Percentiles rank a stretch among this genome's conserved stretches.
Conservation (phyloP, 441 rosid species). For the Erysimum pusillum region DNA sequence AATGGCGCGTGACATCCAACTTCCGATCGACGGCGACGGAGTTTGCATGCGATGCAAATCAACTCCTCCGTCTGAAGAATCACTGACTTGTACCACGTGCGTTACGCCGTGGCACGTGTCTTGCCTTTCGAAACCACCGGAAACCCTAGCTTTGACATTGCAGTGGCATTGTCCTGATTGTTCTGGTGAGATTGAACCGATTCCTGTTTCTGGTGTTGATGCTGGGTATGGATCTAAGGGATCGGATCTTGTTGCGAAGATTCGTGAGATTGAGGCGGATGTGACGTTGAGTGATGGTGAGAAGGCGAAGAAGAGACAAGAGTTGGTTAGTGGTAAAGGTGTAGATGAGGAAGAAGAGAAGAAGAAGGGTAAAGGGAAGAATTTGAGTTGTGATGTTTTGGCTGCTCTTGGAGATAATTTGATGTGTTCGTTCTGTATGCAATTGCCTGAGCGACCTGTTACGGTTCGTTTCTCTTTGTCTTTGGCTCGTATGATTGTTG, state of each 20-base stretch:
- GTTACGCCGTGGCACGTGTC: conserved; percentile 70
- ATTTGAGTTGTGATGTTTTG: conserved; percentile 43
- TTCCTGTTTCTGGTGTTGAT: conserved; percentile 19
- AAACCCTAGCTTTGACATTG: conserved; percentile 52
- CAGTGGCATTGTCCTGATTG: conserved; percentile 82
- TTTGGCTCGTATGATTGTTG: neutral
- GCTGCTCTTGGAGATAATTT: conserved; percentile 42
- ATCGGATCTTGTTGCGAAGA: conserved; percentile 57
- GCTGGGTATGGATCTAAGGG: neutral
- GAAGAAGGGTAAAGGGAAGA: conserved; percentile 29
- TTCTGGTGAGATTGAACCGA: conserved; percentile 39
- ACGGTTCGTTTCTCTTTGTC: conserved; percentile 53
- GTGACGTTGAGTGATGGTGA: conserved; percentile 54
- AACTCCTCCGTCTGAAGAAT: conserved; percentile 56
- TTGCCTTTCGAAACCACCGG: conserved; percentile 57
- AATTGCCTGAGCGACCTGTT: conserved; percentile 69
- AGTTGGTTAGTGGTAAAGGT: conserved; percentile 55
- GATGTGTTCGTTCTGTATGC: conserved; percentile 62
- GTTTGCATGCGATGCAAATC: conserved; percentile 65
- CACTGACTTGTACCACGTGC: conserved; percentile 62
- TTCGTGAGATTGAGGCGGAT: conserved; percentile 68
- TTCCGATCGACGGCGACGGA: conserved; percentile 73
- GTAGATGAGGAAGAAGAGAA: neutral
- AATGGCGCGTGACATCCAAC: conserved; percentile 60
- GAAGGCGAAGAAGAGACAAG: conserved; percentile 72